These are phyloP conservation scores for Globisporangium nunn DNA, from an alignment of 352 stramenopile genomes.

Conservation along the genomic window DNA sequence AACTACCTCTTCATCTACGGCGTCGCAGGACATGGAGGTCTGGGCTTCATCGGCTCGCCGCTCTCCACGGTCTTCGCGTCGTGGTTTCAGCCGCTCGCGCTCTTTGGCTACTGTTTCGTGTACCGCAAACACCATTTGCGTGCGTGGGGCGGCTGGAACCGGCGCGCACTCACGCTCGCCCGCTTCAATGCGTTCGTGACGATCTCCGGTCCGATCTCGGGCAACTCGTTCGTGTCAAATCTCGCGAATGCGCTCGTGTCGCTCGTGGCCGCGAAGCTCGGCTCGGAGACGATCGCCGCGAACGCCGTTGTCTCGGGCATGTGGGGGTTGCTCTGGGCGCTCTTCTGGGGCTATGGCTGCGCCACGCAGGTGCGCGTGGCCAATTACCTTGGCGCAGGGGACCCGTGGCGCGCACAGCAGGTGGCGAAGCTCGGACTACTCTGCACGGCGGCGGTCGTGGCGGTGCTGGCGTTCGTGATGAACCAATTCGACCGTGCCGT, in stretches of 20 bases:
- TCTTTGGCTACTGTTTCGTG: slow-evolving; percentile 51
- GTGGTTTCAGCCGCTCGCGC: slow-evolving; percentile 63
- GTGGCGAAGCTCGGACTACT: slow-evolving; percentile 47
- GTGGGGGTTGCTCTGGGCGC: slow-evolving; percentile 60
- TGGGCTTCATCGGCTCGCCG: slow-evolving; percentile 78
- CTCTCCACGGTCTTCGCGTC: slow-evolving; percentile 69
- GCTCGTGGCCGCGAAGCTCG: slow-evolving; percentile 57
- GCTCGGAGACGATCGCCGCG: slow-evolving; percentile 45
- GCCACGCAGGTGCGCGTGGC: slow-evolving; percentile 72
- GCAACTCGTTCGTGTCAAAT: slow-evolving; percentile 73
- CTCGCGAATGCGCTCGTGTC: slow-evolving; percentile 59
- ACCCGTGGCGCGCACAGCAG: slow-evolving; percentile 37
- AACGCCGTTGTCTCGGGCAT: slow-evolving; percentile 68
- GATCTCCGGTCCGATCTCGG: slow-evolving; percentile 55
- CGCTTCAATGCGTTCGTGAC: slow-evolving; percentile 36
- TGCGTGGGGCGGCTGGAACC: slow-evolving; percentile 58
- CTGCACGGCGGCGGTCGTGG: slow-evolving; percentile 44
- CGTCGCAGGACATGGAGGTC: slow-evolving; percentile 31
- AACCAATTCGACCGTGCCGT: slow-evolving; percentile 38
- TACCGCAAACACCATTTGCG: slow-evolving; percentile 49
- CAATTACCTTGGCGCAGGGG: slow-evolving; percentile 62
- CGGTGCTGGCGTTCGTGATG: slow-evolving; percentile 35
- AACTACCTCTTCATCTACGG: slow-evolving; percentile 79
- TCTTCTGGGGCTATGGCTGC: slow-evolving; percentile 79
- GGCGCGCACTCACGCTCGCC: slow-evolving; percentile 29